Percentiles rank a stretch among this genome's conserved stretches.
Conservation (phyloP, 1,284 basidiomycete species). For the Salmacisia buchloeana region DNA sequence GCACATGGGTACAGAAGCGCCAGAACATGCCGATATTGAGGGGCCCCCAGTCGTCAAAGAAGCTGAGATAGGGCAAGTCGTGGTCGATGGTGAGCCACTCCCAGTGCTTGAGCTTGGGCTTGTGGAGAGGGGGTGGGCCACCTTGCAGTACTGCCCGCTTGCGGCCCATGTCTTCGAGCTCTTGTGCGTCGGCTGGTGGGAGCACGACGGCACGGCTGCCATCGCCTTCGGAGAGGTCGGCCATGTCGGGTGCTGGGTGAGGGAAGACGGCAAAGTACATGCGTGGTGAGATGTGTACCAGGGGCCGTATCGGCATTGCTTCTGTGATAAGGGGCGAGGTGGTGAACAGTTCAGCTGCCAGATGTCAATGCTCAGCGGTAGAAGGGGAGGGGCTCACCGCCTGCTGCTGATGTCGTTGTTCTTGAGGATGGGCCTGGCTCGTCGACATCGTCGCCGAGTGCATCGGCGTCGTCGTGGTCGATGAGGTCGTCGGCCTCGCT, state of each 20-base stretch:
- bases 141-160: not conserved
- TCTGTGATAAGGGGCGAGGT: not conserved
- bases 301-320: conserved; percentile 1
- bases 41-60: conserved; percentile 67
- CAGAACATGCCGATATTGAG: conserved; percentile 50
- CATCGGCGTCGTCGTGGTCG: not conserved
- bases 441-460: not conserved
- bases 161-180: not conserved
- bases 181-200: not conserved
- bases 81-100: conserved; percentile 66
- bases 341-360: not conserved
- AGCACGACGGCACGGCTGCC: conserved; percentile 2
- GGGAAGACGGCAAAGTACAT: conserved; percentile 12
- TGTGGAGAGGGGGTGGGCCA: not conserved
- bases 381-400: not conserved
- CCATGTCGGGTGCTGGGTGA: conserved; percentile 6
- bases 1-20: conserved; percentile 85
- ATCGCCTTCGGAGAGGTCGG: not conserved
- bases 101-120: conserved; percentile 9
- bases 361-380: not conserved
- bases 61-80: conserved; percentile 83
- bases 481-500: not conserved
- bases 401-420: no score
- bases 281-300: conserved; percentile 6
- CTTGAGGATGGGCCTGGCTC: no score